Percentiles rank a stretch among this genome's conserved stretches.
Conservation (phyloP, 2,329 filamentous ascomycete genomes). For the Aspergillus sp. region DNA sequence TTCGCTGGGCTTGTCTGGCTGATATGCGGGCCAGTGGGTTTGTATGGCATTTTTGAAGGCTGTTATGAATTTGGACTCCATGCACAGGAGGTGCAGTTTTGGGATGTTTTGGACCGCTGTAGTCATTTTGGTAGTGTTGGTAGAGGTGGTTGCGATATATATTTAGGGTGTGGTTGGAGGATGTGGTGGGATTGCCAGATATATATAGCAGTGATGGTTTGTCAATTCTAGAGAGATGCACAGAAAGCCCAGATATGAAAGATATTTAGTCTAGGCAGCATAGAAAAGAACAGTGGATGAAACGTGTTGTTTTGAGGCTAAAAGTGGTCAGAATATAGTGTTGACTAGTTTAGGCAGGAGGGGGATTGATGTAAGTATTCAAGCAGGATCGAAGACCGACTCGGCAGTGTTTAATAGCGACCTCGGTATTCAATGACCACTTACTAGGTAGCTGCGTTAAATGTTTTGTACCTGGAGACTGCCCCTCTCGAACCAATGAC, state of each 20-base stretch:
- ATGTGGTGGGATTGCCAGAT: neutral
- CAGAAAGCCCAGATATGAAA: neutral
- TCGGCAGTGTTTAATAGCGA: too few species aligned
- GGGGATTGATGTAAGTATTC: too few species aligned
- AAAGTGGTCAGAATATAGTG: neutral
- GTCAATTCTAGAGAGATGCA: too few species aligned
- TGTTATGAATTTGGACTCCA: constrained; percentile 36
- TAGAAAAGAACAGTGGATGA: neutral
- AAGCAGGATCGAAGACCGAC: too few species aligned
- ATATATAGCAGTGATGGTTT: neutral
- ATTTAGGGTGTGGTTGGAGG: neutral
- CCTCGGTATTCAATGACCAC: too few species aligned
- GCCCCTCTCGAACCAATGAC: neutral
- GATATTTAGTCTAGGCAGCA: neutral
- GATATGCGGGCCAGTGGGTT: constrained; percentile 29
- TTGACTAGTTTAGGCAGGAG: neutral
- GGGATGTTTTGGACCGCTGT: constrained; percentile 28
- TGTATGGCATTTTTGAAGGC: constrained; percentile 43
- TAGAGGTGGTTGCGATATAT: neutral
- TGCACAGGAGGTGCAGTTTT: constrained; percentile 45
- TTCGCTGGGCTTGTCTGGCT: constrained; percentile 23
- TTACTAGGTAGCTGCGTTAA: too few species aligned
- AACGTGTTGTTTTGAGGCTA: neutral
- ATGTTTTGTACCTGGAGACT: too few species aligned
- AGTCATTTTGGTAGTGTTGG: neutral